These are phyloP conservation scores for Helianthus tuberosus DNA, from an alignment of 129 eudicot species.

Conservation along the genomic window DNA sequence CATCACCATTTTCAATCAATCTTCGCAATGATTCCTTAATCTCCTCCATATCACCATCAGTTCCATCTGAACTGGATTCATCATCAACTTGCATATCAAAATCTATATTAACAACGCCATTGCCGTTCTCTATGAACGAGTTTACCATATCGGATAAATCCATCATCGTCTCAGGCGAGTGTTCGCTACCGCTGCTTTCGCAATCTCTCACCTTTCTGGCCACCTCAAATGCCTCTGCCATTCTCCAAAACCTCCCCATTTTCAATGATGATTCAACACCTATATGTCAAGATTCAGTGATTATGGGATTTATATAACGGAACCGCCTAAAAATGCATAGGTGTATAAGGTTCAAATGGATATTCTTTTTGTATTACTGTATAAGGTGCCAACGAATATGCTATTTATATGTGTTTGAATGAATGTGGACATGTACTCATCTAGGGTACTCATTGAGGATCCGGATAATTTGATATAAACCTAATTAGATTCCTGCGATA, in stretches of 20 bases:
- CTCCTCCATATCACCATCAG: slow-evolving; percentile 31
- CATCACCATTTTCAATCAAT: slow-evolving; percentile 35
- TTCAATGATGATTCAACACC: neutral
- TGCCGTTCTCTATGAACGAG: slow-evolving; percentile 58
- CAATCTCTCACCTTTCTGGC: slow-evolving; percentile 38
- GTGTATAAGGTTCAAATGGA: neutral
- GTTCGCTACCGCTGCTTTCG: slow-evolving; percentile 73
- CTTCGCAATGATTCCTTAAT: slow-evolving; percentile 35
- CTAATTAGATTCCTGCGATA: too few species aligned
- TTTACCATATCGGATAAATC: slow-evolving; percentile 73
- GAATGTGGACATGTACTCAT: slow-evolving; percentile 16
- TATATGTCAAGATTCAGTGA: neutral
- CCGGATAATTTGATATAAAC: neutral
- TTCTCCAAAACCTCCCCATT: slow-evolving; percentile 56
- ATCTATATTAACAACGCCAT: slow-evolving; percentile 8
- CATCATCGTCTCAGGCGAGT: slow-evolving; percentile 43
- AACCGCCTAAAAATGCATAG: slow-evolving; percentile 6
- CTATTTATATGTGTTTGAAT: slow-evolving; percentile 4
- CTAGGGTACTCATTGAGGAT: neutral
- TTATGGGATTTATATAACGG: slow-evolving; percentile 4
- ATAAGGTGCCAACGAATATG: neutral
- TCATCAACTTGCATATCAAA: slow-evolving; percentile 14
- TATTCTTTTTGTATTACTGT: too few species aligned
- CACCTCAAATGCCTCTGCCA: slow-evolving; percentile 68
- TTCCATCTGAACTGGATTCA: slow-evolving; percentile 26